These are phyloP conservation scores for Colletotrichum sp. DNA, from an alignment of 2,329 filamentous ascomycete species.

Conservation along the genomic window DNA sequence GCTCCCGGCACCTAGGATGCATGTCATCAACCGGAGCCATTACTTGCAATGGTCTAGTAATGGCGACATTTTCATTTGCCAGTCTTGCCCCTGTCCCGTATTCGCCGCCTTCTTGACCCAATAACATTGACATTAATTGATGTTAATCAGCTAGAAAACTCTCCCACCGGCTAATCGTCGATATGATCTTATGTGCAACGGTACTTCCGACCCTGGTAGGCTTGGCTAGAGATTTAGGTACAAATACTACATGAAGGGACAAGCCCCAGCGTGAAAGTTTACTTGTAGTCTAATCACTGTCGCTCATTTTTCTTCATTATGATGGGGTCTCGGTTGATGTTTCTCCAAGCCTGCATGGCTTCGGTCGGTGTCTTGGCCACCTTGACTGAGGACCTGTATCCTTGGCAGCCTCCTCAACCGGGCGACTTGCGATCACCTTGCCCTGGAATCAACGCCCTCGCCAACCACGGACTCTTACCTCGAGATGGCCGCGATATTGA, in stretches of 20 bases:
- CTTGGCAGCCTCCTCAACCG: neutral
- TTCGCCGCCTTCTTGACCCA: neutral
- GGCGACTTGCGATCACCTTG: slow-evolving; percentile 21
- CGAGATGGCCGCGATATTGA: slow-evolving; percentile 8
- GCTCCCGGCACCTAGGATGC: neutral
- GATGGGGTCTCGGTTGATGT: neutral
- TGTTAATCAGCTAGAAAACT: neutral
- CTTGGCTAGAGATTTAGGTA: neutral
- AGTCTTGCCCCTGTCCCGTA: neutral
- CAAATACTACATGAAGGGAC: neutral
- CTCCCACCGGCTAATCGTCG: neutral
- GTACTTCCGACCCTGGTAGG: neutral
- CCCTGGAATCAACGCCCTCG: slow-evolving; percentile 25
- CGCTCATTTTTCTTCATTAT: neutral
- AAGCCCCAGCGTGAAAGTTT: neutral
- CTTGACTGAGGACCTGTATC: neutral
- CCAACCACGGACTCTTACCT: slow-evolving; percentile 24
- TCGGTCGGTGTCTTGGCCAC: neutral
- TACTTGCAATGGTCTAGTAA: neutral
- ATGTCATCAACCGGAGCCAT: neutral
- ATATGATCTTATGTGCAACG: neutral
- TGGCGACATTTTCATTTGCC: neutral
- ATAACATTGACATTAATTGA: neutral
- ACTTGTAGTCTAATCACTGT: neutral
- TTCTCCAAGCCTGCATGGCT: neutral